Evolutionary conservation across 2,329 filamentous ascomycete species (phyloP).

Genomic region (Sporothrix dimorphospora): DNA sequence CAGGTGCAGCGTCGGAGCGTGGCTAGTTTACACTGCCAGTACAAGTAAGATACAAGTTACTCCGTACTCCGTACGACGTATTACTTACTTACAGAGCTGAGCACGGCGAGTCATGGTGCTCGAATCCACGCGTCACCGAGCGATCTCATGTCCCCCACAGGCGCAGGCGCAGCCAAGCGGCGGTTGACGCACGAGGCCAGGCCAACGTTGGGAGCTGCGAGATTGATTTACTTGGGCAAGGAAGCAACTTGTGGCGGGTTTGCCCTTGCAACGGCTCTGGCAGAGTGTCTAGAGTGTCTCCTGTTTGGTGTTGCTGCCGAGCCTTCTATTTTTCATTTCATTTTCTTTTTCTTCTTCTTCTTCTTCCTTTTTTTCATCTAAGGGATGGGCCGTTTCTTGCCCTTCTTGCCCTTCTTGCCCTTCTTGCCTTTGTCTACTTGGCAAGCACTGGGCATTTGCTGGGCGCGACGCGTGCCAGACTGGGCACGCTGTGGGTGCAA

Average conservation of each 20-base stretch:
- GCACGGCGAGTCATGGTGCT: background rate
- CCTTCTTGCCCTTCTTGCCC: background rate
- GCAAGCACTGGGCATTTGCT: constrained; percentile 8
- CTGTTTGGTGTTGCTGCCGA: background rate
- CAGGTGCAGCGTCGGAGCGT: background rate
- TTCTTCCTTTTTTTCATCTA: too few species aligned
- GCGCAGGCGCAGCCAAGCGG: too few species aligned
- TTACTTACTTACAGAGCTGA: background rate
- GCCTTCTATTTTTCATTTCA: background rate
- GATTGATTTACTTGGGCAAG: too few species aligned
- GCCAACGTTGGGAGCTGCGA: too few species aligned
- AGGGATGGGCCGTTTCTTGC: too few species aligned
- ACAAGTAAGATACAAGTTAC: background rate
- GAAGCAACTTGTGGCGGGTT: too few species aligned
- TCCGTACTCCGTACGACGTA: too few species aligned
- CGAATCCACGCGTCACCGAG: background rate
- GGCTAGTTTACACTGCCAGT: background rate
- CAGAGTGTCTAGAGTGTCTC: background rate
- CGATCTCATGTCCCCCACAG: background rate
- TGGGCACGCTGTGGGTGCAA: background rate
- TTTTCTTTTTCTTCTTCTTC: too few species aligned
- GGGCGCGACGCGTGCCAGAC: background rate
- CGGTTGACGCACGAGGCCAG: too few species aligned
- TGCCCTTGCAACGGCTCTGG: too few species aligned
- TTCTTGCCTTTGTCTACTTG: background rate